Conservation (phyloP, 768 basidiomycete species). For the Hygrocybe punicea region DNA sequence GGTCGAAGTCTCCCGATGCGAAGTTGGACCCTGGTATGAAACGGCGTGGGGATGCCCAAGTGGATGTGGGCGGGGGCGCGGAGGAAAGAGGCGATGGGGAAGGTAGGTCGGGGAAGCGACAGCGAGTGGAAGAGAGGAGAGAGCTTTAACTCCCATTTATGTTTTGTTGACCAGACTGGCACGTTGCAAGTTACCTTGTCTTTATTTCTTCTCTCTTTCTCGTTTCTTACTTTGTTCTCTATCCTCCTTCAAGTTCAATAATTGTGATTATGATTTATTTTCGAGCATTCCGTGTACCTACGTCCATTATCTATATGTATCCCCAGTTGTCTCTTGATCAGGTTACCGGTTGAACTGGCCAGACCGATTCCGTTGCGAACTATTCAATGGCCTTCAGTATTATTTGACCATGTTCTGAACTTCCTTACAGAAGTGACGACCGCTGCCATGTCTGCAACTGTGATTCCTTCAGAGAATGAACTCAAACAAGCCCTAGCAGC, state of each 20-base stretch:
- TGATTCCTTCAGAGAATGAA: slow-evolving; percentile 55
- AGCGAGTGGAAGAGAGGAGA: slow-evolving; percentile 1
- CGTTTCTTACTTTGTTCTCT: background rate
- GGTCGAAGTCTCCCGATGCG: slow-evolving; percentile 2
- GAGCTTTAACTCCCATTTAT: background rate
- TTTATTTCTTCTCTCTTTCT: background rate
- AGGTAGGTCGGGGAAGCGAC: background rate
- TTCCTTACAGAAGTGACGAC: no score
- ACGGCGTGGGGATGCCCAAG: background rate
- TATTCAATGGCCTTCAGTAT: no score
- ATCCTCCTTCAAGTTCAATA: background rate
- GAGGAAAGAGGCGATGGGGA: slow-evolving; percentile 1
- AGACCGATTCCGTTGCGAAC: no score
- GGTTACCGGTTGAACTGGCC: no score
- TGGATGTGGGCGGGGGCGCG: background rate
- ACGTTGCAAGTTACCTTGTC: background rate
- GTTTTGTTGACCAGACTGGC: background rate
- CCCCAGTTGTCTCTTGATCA: no score
- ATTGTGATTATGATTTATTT: background rate
- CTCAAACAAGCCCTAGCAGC: slow-evolving; percentile 53
- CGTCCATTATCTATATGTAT: no score
- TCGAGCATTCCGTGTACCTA: no score
- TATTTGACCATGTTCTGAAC: no score
- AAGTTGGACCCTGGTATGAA: background rate
- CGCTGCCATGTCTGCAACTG: background rate